Base-by-base conservation (phyloP, 352 stramenopile species). In the Globisporangium viniferum region DNA sequence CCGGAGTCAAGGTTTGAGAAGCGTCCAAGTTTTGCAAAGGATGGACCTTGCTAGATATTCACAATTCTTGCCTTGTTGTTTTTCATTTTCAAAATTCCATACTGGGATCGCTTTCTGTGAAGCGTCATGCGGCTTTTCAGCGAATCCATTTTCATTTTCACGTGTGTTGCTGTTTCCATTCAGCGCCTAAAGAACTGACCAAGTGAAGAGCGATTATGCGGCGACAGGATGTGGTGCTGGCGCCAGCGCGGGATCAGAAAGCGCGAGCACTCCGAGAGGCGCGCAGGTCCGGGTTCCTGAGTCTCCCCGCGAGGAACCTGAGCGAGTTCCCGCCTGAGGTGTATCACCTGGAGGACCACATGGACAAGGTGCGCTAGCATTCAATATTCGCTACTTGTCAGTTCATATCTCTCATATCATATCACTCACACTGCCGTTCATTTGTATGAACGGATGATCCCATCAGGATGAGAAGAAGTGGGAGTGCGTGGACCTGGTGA, bases 401-500 rank as follows among this genome's bases (percentile, higher is more conserved):
- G 41, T n/a, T n/a, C 41, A 49, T n/a, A 20, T 48, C 39, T 7
- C 39, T 48, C 39, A 46, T 36, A 36, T 15, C 36, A 44, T 48
- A 20, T 49, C 15, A 20, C 41, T 49, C 41, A 49, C 6, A 22
- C 41, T 49, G 41, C 41, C 22, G 15, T 49, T n/a, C 9, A 49
- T 10, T 49, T 49, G 41, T 8, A 49, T 15, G 41, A 49, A 1
- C 22, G 41, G 15, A 22, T 29, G 14, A 41, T 44, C 29, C 3
- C 7, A 12, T 20, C 54, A 89, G 80, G 87, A 94, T 27, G 87
- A 94, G 66, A 92, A 93, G 66, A 88, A 84, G 59, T 94, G 87
- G 87, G 87, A 94, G 67, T 94, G 87, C 64, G 81, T 93, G 29
- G 87, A 93, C 64, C 65, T 94, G 46, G 57, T 90, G 48, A 94